Evolutionary conservation across 192 early-diverging fungal species (phyloP), one percentile per base, ranked within the genome.

Genomic region (Backusella parvicylindrica): DNA sequence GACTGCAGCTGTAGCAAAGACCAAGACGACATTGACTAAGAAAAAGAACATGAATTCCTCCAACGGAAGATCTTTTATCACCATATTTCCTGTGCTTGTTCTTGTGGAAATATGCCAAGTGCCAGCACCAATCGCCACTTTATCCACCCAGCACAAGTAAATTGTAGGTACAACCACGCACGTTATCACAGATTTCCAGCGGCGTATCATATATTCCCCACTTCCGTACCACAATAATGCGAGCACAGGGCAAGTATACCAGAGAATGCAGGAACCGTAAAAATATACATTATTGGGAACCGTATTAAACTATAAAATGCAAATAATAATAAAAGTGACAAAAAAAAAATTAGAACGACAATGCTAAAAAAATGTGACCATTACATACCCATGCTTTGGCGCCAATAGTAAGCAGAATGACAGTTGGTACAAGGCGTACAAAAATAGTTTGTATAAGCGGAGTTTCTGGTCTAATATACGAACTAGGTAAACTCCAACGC

Each of bases 31-130:
- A 41, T 79, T 80, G n/a, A 89, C 71, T 37, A 89, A 49, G 43
- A 85, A 80, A 63, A 89, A 89, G 16, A 87, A 76, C 11, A 81
- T 77, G 21, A 74, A 73, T 75, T 89, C 88, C 74, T 89, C 88
- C 13, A 89, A 16, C 0, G 88, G 88, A 2, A 89, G 77, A 70
- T 80, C 47, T 26, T 76, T 71, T 0, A 77, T 53, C 7, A 89
- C 66, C 43, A 84, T 76, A 38, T 73, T 74, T 5, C 86, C 84
- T 13, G 80, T 75, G 56, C 79, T 83, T 37, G 81, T 80, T 31
- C 67, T 40, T 23, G 53, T 33, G 66, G 75, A 78, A 74, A 89
- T 89, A 12, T 73, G 12, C 88, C 88, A 89, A 1, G 84, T 83
- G 0, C 84, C 82, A 23, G 73, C 63, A 31, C 73, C 37, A 26